Evolutionary conservation across 768 basidiomycete species (phyloP).

Genomic region (Leccinum subtestaceum): DNA sequence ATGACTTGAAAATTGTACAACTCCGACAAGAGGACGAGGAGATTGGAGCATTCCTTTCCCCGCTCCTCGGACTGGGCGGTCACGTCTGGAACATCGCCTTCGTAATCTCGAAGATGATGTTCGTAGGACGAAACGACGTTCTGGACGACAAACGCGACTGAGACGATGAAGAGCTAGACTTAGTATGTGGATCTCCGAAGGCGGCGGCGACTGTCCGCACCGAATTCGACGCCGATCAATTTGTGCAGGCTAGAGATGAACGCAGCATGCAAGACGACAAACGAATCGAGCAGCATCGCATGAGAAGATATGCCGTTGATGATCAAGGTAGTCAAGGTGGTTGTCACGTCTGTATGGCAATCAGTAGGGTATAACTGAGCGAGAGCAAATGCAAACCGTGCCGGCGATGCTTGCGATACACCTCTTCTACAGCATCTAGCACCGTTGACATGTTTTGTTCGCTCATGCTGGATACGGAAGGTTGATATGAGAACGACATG

Average conservation of each 20-base stretch:
- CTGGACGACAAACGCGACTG: slow-evolving; percentile 85
- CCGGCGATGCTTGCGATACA: slow-evolving; percentile 74
- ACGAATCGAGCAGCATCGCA: slow-evolving; percentile 82
- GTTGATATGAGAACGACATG: background rate
- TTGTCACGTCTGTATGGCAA: slow-evolving; percentile 66
- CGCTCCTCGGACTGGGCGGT: slow-evolving; percentile 34
- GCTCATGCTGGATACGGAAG: slow-evolving; percentile 58
- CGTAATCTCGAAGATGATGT: slow-evolving; percentile 42
- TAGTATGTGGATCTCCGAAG: background rate
- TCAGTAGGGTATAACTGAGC: slow-evolving; percentile 8
- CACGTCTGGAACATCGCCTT: slow-evolving; percentile 6
- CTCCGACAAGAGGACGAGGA: slow-evolving; percentile 85
- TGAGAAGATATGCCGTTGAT: slow-evolving; percentile 78
- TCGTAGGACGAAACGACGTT: slow-evolving; percentile 68
- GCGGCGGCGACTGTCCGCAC: slow-evolving; percentile 41
- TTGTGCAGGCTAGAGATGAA: slow-evolving; percentile 81
- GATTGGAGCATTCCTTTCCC: slow-evolving; percentile 88
- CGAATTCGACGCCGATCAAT: slow-evolving; percentile 84
- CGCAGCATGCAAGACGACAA: slow-evolving; percentile 84
- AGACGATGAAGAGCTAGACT: background rate
- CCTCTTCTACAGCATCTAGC: slow-evolving; percentile 65
- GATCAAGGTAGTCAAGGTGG: slow-evolving; percentile 70
- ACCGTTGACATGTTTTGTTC: slow-evolving; percentile 85
- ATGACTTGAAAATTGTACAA: too few species aligned
- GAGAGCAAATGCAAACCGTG: slow-evolving; percentile 54